Percentiles rank a stretch among this genome's conserved stretches.
Evolutionary conservation across 768 basidiomycete species (phyloP).

Genomic region (Serendipita indica): DNA sequence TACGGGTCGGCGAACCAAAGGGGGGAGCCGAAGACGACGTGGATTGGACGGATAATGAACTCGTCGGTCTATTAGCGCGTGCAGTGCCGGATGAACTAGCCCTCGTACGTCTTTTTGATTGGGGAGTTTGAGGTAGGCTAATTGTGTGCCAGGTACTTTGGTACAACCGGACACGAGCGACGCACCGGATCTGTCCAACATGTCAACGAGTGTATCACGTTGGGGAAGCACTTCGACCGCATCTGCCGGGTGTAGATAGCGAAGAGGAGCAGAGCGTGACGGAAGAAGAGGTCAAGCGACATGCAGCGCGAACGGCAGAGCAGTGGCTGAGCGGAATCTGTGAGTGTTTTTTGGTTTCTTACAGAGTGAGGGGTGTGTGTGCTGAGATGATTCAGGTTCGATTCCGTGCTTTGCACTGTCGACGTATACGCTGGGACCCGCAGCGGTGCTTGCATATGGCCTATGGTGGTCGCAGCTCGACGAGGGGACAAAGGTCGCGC

Average conservation of each 20-base stretch:
- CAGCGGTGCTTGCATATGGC: background rate
- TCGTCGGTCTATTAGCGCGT: conserved; percentile 34
- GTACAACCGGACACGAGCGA: conserved; percentile 71
- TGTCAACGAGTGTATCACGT: conserved; percentile 59
- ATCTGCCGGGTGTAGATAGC: conserved; percentile 12
- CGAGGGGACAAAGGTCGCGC: background rate
- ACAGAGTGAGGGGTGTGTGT: conserved; percentile 5
- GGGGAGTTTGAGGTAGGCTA: too few relatives aligned
- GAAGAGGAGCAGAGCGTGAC: conserved; percentile 18
- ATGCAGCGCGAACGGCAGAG: conserved; percentile 37
- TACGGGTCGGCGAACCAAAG: background rate
- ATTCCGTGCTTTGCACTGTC: background rate
- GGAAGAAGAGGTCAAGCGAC: conserved; percentile 17
- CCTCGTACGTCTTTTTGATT: conserved; percentile 33
- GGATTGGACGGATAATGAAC: conserved; percentile 58
- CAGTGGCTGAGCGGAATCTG: conserved; percentile 66
- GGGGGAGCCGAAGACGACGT: conserved; percentile 54
- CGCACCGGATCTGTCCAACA: conserved; percentile 59
- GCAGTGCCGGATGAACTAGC: conserved; percentile 60
- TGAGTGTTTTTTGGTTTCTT: conserved; percentile 24
- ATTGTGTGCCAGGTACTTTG: conserved; percentile 52
- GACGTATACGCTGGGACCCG: background rate
- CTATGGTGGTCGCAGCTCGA: background rate
- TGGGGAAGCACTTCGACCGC: conserved; percentile 47
- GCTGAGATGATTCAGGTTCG: background rate